Evolutionary conservation across 768 basidiomycete species (phyloP), one percentile per base, ranked within the genome.

Genomic region (Piloderma croceum): DNA sequence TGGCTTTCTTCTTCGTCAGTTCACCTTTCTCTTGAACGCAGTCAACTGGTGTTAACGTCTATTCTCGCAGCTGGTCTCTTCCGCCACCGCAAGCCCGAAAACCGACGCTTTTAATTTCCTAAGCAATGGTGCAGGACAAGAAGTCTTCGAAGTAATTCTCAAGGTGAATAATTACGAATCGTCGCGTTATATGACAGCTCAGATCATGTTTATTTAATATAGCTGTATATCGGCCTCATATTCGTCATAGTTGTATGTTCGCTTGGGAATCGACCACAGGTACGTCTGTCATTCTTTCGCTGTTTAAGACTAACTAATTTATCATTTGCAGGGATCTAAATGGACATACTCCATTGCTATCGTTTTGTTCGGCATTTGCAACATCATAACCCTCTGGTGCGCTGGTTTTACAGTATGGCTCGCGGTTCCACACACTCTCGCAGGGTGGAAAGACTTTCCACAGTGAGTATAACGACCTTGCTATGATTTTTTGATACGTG

Each of bases 1-100:
- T 94, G 38, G 87, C 90, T 31, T 92, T 93, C 70, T 93, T 87
- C 75, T 93, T 92, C 63, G 85, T 89, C 51, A 64, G 85, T 71
- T 51, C 12, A 37, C 42, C 1, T 53, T 55, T 34, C 22, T 48
- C 21, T 37, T 53, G 17, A 45, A 45, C 5, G 41, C 27, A 51
- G 7, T 51, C 58, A 38, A 36, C 39, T n/a, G 37, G 45, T 33
- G 36, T 52, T 53, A 45, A 32, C 36, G 2, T 50, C 57, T 17
- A 43, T 51, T 51, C 49, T 54, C 43, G 34, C 63, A 90, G 84
- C 67, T 94, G 43, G 83, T 91, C 40, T 79, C 79, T 21, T 85
- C 88, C 2, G 89, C 90, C 4, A 90, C 88, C 3, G 58, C 71
- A 12, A 61, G 71, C 34, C 54, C 64, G 6, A 48, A 50, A 5